Percentiles rank a stretch among this genome's conserved stretches.
These are phyloP conservation scores for Auriscalpium orientale DNA, from an alignment of 768 basidiomycete species.

Conservation along the genomic window DNA sequence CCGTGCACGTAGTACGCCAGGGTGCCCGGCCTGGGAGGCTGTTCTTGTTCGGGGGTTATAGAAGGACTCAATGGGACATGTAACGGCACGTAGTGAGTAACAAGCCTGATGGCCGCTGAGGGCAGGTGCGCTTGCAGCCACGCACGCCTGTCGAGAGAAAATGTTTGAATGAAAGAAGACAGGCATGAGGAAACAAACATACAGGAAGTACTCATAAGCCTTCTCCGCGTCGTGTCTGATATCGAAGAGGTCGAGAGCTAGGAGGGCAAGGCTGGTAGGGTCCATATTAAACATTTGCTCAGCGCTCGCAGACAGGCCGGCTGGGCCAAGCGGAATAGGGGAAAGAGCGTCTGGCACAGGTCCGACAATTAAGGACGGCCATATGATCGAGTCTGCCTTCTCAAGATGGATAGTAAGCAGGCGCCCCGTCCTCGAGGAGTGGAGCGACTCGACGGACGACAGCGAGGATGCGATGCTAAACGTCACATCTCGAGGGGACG, in stretches of 20 bases:
- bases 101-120: slow-evolving; percentile 71
- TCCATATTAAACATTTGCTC: slow-evolving; percentile 77
- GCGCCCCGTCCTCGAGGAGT: slow-evolving; percentile 48
- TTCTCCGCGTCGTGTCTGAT: slow-evolving; percentile 69
- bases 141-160: slow-evolving; percentile 46
- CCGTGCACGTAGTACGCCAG: slow-evolving; percentile 54
- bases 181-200: slow-evolving; percentile 23
- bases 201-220: slow-evolving; percentile 80
- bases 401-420: slow-evolving; percentile 75
- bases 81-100: slow-evolving; percentile 62
- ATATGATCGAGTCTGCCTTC: slow-evolving; percentile 71
- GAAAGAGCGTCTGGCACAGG: slow-evolving; percentile 60
- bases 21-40: slow-evolving; percentile 41
- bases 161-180: not conserved
- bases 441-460: slow-evolving; percentile 70
- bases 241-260: slow-evolving; percentile 64
- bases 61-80: slow-evolving; percentile 26
- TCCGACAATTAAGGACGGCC: slow-evolving; percentile 76
- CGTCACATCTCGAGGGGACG: slow-evolving; percentile 40
- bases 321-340: slow-evolving; percentile 40
- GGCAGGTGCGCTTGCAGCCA: slow-evolving; percentile 76
- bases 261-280: slow-evolving; percentile 69
- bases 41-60: slow-evolving; percentile 20
- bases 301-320: slow-evolving; percentile 45
- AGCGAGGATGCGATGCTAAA: slow-evolving; percentile 62